A percentile compares a stretch with the other conserved stretches of the same genome.
Conservation (phyloP, 768 basidiomycete species). For the Sarcomyxa edulis region DNA sequence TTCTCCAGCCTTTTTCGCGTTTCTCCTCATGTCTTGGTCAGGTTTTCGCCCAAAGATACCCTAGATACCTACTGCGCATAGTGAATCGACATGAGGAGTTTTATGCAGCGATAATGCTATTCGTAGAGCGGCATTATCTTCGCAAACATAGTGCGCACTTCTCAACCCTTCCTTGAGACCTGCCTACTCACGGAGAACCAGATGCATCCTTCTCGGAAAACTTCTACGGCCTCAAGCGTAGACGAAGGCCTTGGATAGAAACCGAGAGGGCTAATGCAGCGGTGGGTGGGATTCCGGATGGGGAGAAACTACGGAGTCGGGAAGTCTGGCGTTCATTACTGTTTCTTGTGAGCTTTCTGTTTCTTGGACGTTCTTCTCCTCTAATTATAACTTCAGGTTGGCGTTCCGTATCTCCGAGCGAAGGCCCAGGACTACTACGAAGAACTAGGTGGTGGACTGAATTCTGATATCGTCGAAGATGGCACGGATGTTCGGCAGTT, state of each 20-base stretch:
- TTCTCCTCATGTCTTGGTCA: slow-evolving; percentile 21
- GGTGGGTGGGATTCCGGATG: slow-evolving; percentile 56
- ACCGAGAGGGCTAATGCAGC: slow-evolving; percentile 64
- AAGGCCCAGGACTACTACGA: slow-evolving; percentile 92
- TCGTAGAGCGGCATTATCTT: slow-evolving; percentile 90
- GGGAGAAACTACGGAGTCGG: slow-evolving; percentile 57
- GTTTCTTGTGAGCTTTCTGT: slow-evolving; percentile 53
- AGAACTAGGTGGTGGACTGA: slow-evolving; percentile 76
- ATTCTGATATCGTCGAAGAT: slow-evolving; percentile 60
- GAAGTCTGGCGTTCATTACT: slow-evolving; percentile 77
- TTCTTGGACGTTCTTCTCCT: background rate
- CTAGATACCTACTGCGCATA: slow-evolving; percentile 84
- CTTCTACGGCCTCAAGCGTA: slow-evolving; percentile 88
- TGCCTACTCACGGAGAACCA: slow-evolving; percentile 22
- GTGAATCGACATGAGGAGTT: slow-evolving; percentile 97
- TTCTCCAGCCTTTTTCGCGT: background rate
- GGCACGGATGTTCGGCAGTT: slow-evolving; percentile 37
- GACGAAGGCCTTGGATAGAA: slow-evolving; percentile 66
- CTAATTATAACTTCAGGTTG: slow-evolving; percentile 49
- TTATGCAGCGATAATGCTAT: slow-evolving; percentile 82
- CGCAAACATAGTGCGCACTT: slow-evolving; percentile 68
- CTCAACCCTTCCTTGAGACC: background rate
- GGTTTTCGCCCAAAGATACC: slow-evolving; percentile 94
- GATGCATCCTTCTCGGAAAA: slow-evolving; percentile 94
- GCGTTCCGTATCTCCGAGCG: slow-evolving; percentile 83